Evolutionary conservation across 1,284 basidiomycete genomes (phyloP).

Genomic region (Phylloporus sp.): DNA sequence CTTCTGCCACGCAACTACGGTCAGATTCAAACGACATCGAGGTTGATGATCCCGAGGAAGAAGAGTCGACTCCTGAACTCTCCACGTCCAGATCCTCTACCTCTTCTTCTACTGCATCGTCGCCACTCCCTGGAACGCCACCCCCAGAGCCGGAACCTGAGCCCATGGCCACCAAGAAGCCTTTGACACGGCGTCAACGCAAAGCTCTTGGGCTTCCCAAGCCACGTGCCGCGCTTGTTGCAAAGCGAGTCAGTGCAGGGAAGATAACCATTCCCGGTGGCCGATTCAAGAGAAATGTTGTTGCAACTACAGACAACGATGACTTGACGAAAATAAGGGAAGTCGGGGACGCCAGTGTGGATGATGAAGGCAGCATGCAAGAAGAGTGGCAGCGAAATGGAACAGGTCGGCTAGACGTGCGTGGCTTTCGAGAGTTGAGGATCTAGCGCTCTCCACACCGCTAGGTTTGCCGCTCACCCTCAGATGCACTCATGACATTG

Average conservation of each 20-base stretch:
- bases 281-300: conserved; percentile 40
- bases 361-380: conserved; percentile 37
- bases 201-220: conserved; percentile 71
- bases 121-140: conserved; percentile 38
- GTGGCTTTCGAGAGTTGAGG: conserved; percentile 81
- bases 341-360: conserved; percentile 28
- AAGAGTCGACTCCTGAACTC: conserved; percentile 48
- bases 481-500: conserved; percentile 6
- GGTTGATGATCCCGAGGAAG: conserved; percentile 41
- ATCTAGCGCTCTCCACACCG: conserved; percentile 47
- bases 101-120: conserved; percentile 48
- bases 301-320: conserved; percentile 30
- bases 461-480: conserved; percentile 2
- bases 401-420: conserved; percentile 73
- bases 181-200: conserved; percentile 65
- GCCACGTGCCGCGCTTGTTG: conserved; percentile 38
- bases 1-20: conserved; percentile 22
- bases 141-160: conserved; percentile 38
- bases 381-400: conserved; percentile 76
- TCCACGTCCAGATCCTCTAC: conserved; percentile 46
- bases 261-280: conserved; percentile 66
- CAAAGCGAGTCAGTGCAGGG: conserved; percentile 43
- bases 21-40: conserved; percentile 27
- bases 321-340: conserved; percentile 31
- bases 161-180: conserved; percentile 27